Evolutionary conservation across 768 basidiomycete genomes (phyloP).

Genomic region (Tulasnella sp.): DNA sequence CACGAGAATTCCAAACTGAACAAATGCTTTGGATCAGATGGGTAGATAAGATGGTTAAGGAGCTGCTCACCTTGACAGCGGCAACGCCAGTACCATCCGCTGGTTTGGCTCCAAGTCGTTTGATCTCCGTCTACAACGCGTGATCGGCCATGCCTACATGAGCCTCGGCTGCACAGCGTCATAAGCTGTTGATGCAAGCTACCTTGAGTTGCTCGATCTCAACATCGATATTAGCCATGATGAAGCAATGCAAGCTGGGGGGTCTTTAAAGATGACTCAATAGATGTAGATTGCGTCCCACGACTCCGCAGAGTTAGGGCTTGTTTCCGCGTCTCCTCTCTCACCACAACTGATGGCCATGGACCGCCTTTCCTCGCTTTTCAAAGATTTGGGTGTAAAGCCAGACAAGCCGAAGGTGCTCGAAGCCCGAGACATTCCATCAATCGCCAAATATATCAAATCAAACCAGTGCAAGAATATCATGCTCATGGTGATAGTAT

Average conservation of each 20-base stretch:
- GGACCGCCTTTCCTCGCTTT: background rate
- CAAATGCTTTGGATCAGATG: background rate
- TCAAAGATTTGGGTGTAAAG: background rate
- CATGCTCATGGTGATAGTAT: slow-evolving; percentile 66
- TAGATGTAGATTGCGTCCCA: too few relatives aligned
- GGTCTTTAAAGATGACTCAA: too few relatives aligned
- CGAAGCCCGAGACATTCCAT: slow-evolving; percentile 7
- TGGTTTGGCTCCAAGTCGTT: slow-evolving; percentile 9
- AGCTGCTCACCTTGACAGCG: background rate
- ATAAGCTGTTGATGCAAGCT: background rate
- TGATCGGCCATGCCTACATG: background rate
- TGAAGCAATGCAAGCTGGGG: background rate
- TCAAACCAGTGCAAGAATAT: slow-evolving; percentile 57
- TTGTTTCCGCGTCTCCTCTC: background rate
- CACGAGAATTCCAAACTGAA: slow-evolving; percentile 16
- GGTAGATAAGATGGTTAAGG: background rate
- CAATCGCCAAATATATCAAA: slow-evolving; percentile 53
- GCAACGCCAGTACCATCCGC: slow-evolving; percentile 11
- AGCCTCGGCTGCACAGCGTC: background rate
- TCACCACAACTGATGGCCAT: background rate
- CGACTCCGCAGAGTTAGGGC: too few relatives aligned
- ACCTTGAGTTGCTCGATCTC: slow-evolving; percentile 17
- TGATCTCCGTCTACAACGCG: slow-evolving; percentile 14
- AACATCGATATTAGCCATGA: slow-evolving; percentile 13
- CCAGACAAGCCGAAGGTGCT: slow-evolving; percentile 10